phyloP scores from a whole-genome alignment of 108 stramenopile genomes.

The Hondaea fermentalgiana region DNA sequence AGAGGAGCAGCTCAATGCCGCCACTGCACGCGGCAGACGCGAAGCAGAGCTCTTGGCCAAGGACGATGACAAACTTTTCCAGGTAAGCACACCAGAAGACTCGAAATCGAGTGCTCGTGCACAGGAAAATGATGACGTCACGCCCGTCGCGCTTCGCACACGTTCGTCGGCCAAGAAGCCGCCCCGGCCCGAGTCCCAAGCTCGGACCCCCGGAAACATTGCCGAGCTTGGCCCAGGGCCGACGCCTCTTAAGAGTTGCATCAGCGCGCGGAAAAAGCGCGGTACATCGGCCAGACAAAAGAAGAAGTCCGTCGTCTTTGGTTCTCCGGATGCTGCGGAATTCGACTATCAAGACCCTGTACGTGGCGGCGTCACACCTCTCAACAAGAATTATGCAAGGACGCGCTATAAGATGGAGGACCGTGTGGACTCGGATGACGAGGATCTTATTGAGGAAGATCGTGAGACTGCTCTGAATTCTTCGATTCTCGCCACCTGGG shows the following conservation, averaged over 20 bases:
- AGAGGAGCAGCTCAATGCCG: neutral
- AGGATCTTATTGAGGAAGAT: neutral
- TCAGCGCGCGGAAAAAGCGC: neutral
- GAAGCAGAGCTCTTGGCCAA: neutral
- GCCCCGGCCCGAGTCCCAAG: neutral
- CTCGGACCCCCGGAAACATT: no score
- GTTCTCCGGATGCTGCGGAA: neutral
- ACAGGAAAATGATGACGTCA: neutral
- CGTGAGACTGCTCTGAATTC: neutral
- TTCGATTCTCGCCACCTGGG: neutral
- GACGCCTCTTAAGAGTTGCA: conserved; percentile 3
- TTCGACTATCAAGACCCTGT: neutral
- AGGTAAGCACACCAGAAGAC: neutral
- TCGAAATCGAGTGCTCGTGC: neutral
- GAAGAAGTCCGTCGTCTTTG: conserved; percentile 5
- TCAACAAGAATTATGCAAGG: neutral
- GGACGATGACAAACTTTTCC: neutral
- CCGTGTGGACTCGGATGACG: neutral
- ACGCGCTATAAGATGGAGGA: conserved; percentile 13
- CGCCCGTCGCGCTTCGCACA: neutral
- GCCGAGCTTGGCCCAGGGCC: neutral
- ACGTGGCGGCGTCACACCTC: neutral
- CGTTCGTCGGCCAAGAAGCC: neutral
- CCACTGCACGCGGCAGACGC: neutral
- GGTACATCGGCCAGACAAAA: neutral